Conservation (phyloP, 148 eudicot species). For the Vaccinium corymbosum region DNA sequence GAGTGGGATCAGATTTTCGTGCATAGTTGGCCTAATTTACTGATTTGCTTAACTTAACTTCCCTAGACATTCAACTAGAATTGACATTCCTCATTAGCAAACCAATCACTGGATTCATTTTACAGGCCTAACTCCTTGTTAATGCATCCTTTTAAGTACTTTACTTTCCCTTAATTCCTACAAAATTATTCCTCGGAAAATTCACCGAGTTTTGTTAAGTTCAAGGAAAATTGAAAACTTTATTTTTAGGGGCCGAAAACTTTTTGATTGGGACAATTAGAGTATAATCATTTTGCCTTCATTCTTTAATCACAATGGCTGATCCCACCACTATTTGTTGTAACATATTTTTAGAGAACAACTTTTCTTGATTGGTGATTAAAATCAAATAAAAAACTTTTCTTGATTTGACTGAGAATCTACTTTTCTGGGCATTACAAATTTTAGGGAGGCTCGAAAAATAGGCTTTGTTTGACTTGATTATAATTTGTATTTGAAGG, state of each 20-base stretch:
- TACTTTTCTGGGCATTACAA: conserved; percentile 1
- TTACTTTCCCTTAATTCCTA: not conserved
- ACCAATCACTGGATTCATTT: too few relatives aligned
- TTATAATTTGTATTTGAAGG: not conserved
- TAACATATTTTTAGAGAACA: not conserved
- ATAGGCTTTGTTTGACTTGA: conserved; percentile 6
- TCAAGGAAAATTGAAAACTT: not conserved
- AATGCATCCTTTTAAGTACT: not conserved
- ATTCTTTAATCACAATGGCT: not conserved
- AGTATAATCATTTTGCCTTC: not conserved
- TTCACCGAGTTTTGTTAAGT: not conserved
- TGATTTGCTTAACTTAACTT: not conserved
- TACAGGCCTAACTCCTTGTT: not conserved
- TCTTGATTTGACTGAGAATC: conserved; percentile 10
- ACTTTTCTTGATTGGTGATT: not conserved
- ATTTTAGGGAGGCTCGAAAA: not conserved
- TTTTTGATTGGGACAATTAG: not conserved
- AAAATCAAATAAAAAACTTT: too few relatives aligned
- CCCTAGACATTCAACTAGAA: not conserved
- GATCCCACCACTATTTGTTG: conserved; percentile 3
- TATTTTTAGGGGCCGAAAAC: not conserved
- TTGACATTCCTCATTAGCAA: not conserved
- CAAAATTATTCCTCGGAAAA: not conserved
- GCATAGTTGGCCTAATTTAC: conserved; percentile 14
- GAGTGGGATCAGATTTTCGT: not conserved